Evolutionary conservation across 2,329 filamentous ascomycete species (phyloP).

Genomic region (Exophiala viscosa): DNA sequence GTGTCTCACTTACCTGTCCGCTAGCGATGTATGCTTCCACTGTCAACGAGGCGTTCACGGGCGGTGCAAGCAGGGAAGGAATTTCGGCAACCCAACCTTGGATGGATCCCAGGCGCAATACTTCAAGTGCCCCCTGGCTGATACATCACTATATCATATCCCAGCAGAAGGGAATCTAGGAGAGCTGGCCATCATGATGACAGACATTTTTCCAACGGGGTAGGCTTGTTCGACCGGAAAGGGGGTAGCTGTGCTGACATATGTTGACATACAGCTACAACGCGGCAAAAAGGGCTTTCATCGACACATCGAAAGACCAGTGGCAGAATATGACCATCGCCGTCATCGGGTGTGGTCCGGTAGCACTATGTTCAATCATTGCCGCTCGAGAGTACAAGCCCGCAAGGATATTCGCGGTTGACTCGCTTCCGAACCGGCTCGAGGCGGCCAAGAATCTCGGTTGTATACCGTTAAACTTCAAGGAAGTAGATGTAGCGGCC

Average conservation of each 20-base stretch:
- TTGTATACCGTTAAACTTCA: conserved; percentile 13
- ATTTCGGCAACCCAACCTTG: conserved; percentile 67
- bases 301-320: conserved; percentile 2
- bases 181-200: conserved; percentile 72
- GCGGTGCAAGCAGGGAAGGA: conserved; percentile 64
- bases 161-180: conserved; percentile 58
- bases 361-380: conserved; percentile 75
- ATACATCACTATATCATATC: conserved; percentile 71
- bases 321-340: conserved; percentile 50
- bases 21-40: conserved; percentile 75
- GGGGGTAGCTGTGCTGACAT: not conserved
- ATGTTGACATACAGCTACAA: not conserved
- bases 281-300: conserved; percentile 8
- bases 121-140: conserved; percentile 74
- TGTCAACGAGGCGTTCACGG: conserved; percentile 72
- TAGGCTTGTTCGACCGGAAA: conserved; percentile 39
- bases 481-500: conserved; percentile 29
- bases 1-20: conserved; percentile 29
- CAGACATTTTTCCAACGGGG: conserved; percentile 82
- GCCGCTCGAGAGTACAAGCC: conserved; percentile 24
- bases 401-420: conserved; percentile 42
- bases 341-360: conserved; percentile 79
- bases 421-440: conserved; percentile 42
- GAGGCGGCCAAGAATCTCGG: conserved; percentile 35
- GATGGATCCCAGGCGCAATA: conserved; percentile 81